Conservation (phyloP, 345 rosid species). For the Schrenkiella parvula region DNA sequence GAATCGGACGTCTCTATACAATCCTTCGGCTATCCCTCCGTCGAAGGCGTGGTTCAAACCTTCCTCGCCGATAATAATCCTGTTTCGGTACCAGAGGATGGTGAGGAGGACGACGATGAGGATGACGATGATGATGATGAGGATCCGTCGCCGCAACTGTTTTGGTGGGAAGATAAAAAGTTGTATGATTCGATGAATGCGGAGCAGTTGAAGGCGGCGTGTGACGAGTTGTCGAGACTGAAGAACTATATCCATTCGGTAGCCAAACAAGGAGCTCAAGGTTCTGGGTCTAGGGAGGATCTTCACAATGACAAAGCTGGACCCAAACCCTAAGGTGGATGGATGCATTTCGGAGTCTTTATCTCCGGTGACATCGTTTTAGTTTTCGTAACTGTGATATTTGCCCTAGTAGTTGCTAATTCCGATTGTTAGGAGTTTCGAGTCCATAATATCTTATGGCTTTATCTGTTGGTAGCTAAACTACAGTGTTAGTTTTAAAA, state of each 20-base stretch:
- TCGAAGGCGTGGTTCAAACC: background rate
- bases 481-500: background rate
- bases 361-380: background rate
- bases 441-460: background rate
- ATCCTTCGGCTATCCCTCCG: conserved; percentile 12
- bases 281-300: background rate
- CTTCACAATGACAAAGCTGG: background rate
- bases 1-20: background rate
- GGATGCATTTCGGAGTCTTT: background rate
- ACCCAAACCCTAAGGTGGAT: background rate
- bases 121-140: background rate
- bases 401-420: background rate
- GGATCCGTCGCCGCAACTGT: background rate
- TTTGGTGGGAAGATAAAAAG: conserved; percentile 17
- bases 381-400: background rate
- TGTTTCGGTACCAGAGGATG: background rate
- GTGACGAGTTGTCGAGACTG: background rate
- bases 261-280: background rate
- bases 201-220: background rate
- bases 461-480: background rate
- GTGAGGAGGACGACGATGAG: background rate
- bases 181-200: background rate
- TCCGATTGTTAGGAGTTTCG: background rate
- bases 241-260: background rate
- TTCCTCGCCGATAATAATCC: background rate